Base-by-base conservation (phyloP, 2,329 filamentous ascomycete genomes). In the Neocucurbitaria cava region DNA sequence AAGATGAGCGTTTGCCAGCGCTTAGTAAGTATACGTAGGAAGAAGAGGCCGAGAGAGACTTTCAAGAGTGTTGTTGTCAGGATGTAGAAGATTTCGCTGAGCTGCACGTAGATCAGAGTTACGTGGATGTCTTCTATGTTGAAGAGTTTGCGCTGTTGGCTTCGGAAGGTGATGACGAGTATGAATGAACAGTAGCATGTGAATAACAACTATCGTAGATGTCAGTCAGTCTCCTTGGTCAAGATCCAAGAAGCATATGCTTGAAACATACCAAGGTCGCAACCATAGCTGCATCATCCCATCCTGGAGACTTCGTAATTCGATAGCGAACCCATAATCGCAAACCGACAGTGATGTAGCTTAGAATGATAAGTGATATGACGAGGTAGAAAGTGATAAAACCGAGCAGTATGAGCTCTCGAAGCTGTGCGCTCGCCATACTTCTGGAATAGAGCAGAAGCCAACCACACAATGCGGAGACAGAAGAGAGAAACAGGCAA, bases 51-150 rank as follows among this genome's bases (percentile, higher is more conserved):
- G 3, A 75, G 56, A 2, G 72, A 73, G 11, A 74, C 65, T 59
- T 83, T 84, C 40, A 83, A 75, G 17, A 81, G 64, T 5, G 78
- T 77, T 6, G 79, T 82, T 0, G 79, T 77, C 55, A 83, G 73
- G 23, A 81, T 78, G 65, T 85, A 86, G 65, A 80, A 82, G 44
- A 82, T 72, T 61, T 85, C 82, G 17, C 59, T 61, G 5, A 74
- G 60, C 61, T 73, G 69, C 17, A 75, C 59, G 21, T 66, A 69
- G 17, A 67, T 54, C 11, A 72, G 46, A 9, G 58, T 70, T 17
- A 56, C 33, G 17, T 43, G 59, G 3, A 66, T 55, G 2, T 47
- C 49, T 6, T 65, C 40, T 30, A 39, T 23, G 20, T 48, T 54
- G 33, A 69, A 65, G 15, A 63, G 48, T 7, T 56, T 48, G 11